Evolutionary conservation across 2,329 filamentous ascomycete genomes (phyloP).

Genomic region (Hypoxylon sp.): DNA sequence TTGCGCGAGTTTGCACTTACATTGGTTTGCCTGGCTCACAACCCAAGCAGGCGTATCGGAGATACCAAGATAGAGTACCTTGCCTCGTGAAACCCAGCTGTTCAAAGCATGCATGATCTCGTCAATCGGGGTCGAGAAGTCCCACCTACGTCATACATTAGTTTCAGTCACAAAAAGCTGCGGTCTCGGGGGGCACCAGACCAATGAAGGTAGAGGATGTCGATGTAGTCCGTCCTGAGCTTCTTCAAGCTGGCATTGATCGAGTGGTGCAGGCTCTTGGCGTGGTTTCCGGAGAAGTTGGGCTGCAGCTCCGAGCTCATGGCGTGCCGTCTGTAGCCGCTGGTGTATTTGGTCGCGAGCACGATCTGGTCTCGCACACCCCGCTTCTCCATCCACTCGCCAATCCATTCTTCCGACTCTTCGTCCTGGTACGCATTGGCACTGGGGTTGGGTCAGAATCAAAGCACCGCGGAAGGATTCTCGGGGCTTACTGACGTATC

Average conservation of each 20-base stretch:
- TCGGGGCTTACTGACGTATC: conserved; percentile 63
- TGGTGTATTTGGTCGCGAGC: conserved; percentile 64
- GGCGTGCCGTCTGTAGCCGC: background rate
- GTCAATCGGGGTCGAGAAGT: conserved; percentile 37
- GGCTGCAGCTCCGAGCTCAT: conserved; percentile 38
- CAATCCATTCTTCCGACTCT: conserved; percentile 66
- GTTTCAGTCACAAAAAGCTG: conserved; percentile 26
- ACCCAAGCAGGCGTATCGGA: conserved; percentile 63
- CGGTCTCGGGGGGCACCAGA: background rate
- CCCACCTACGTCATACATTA: conserved; percentile 32
- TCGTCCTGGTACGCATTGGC: conserved; percentile 67
- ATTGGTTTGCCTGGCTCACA: conserved; percentile 59
- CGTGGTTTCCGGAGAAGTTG: conserved; percentile 55
- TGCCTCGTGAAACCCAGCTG: conserved; percentile 30
- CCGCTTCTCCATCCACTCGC: conserved; percentile 64
- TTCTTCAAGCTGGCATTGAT: conserved; percentile 55
- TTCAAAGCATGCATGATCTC: conserved; percentile 44
- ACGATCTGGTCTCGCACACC: conserved; percentile 64
- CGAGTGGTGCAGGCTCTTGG: conserved; percentile 52
- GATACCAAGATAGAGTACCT: conserved; percentile 41
- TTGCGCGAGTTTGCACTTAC: background rate
- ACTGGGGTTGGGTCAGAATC: conserved; percentile 41
- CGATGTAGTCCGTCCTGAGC: conserved; percentile 49
- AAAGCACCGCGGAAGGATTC: conserved; percentile 5
- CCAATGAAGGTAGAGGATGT: conserved; percentile 32